Evolutionary conservation across 345 rosid species (phyloP).

Genomic region (Moricandia arvensis): DNA sequence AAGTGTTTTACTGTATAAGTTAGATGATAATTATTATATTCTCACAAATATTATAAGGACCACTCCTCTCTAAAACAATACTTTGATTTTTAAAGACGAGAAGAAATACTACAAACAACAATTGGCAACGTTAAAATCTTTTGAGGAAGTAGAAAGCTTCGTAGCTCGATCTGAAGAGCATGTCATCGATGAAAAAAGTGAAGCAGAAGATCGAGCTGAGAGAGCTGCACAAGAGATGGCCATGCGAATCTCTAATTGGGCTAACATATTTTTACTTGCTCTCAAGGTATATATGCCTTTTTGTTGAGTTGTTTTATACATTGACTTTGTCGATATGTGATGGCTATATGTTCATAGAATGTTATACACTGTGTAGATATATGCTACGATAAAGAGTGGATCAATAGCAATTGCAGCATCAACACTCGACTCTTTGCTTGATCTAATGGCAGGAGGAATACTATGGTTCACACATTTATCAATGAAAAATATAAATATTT

Average conservation of each 20-base stretch:
- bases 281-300: constrained; percentile 55
- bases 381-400: constrained; percentile 83
- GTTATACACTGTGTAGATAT: constrained; percentile 46
- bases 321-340: background rate
- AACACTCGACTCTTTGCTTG: constrained; percentile 88
- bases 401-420: constrained; percentile 97
- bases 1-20: background rate
- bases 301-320: background rate
- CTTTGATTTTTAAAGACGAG: constrained; percentile 45
- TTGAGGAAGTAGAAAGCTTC: constrained; percentile 64
- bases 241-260: constrained; percentile 75
- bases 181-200: constrained; percentile 30
- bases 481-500: constrained; percentile 79
- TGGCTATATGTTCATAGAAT: background rate
- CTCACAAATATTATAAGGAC: background rate
- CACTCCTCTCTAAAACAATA: background rate
- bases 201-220: constrained; percentile 44
- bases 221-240: constrained; percentile 57
- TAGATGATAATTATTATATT: background rate
- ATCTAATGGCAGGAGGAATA: constrained; percentile 93
- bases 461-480: constrained; percentile 92
- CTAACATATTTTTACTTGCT: constrained; percentile 66
- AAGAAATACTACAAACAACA: constrained; percentile 75
- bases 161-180: constrained; percentile 33
- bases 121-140: constrained; percentile 66